A percentile compares a stretch with the other conserved stretches of the same genome.
Evolutionary conservation across 306 rosid genomes (phyloP).

Genomic region (Carpinus fangiana): DNA sequence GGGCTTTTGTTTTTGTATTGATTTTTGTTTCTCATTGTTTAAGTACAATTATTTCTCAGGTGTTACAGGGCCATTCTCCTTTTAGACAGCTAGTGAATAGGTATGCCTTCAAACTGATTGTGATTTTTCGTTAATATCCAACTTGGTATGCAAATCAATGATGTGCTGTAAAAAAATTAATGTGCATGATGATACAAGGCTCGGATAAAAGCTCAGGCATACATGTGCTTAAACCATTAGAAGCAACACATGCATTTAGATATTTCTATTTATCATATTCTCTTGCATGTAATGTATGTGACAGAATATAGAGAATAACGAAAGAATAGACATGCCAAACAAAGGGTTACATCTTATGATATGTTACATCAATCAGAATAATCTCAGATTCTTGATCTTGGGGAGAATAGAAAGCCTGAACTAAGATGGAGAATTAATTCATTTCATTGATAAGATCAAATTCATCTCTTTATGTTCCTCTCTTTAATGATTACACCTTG

Average conservation of each 20-base stretch:
- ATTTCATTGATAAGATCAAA: slow-evolving; percentile 8
- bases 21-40: slow-evolving; percentile 2
- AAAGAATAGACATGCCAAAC: not conserved
- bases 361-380: not conserved
- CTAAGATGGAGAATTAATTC: not conserved
- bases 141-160: slow-evolving; percentile 9
- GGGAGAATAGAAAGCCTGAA: not conserved
- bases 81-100: slow-evolving; percentile 73
- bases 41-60: slow-evolving; percentile 46
- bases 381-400: not conserved
- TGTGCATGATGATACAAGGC: not conserved
- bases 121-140: not conserved
- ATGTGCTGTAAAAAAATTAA: not conserved
- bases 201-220: not conserved
- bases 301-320: not conserved
- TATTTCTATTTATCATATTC: not conserved
- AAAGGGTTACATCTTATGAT: not conserved
- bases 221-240: not conserved
- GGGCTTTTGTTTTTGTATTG: slow-evolving; percentile 2
- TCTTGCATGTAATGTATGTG: not conserved
- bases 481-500: slow-evolving; percentile 10
- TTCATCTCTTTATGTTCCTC: slow-evolving; percentile 9
- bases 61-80: slow-evolving; percentile 88
- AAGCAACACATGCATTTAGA: not conserved
- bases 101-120: slow-evolving; percentile 41